Percentiles rank a stretch among this genome's conserved stretches.
phyloP scores from a whole-genome alignment of 2,329 filamentous ascomycete species.

The Alternaria longipes region DNA sequence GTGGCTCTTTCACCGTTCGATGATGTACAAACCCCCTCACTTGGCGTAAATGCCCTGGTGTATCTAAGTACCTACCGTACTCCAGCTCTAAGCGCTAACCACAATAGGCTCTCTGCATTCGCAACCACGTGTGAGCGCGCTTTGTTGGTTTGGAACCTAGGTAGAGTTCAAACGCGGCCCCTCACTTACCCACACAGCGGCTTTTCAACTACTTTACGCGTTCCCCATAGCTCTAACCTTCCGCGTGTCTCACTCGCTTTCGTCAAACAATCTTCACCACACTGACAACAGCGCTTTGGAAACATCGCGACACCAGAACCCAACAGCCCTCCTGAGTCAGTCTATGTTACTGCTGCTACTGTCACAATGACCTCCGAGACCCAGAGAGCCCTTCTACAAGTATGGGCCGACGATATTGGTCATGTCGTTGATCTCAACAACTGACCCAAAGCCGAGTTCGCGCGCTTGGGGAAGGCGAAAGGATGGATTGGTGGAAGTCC shows the following conservation, averaged over 20 bases:
- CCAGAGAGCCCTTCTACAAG: conserved; percentile 20
- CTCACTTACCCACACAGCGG: conserved; percentile 6
- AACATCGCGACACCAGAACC: background rate
- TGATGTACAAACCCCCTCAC: background rate
- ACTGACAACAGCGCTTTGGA: background rate
- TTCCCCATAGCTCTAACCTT: background rate
- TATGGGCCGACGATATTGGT: conserved; percentile 22
- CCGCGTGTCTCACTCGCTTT: background rate
- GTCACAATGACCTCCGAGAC: conserved; percentile 15
- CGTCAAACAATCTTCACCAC: background rate
- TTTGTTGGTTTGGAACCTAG: background rate
- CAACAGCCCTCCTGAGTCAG: background rate
- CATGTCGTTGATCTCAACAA: conserved; percentile 18
- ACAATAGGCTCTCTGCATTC: background rate
- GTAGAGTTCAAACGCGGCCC: conserved; percentile 4
- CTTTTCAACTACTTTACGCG: background rate
- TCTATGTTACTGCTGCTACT: background rate
- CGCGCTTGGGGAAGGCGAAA: conserved; percentile 28
- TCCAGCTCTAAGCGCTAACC: conserved; percentile 13
- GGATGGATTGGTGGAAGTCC: conserved; percentile 30
- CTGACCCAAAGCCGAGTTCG: conserved; percentile 34
- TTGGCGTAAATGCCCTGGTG: background rate
- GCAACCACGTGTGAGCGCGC: conserved; percentile 11
- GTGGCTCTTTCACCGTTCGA: background rate
- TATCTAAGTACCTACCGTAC: background rate